Evolutionary conservation across 345 rosid species (phyloP), one percentile per base, ranked within the genome.

Genomic region (Populus ilicifolia): DNA sequence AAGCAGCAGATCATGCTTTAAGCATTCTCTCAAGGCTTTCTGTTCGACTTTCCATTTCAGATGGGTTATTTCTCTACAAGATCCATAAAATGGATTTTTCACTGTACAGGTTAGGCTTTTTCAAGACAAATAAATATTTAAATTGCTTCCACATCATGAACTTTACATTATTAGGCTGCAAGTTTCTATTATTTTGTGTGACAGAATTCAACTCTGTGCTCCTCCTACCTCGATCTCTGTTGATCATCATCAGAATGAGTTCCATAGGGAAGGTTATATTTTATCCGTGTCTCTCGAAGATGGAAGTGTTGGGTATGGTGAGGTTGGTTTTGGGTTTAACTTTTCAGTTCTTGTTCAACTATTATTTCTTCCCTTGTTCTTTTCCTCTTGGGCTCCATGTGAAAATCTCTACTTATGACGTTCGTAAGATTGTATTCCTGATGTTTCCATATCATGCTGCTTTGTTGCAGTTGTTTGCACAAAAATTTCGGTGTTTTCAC

Each of bases 241-340:
- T 56, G 43, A 76, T 65, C 82, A 78, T 77, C 86, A 79, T 56
- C 33, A 16, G 78, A 74, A 86, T 56, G 78, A 73, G 73, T 85
- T 85, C 72, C 84, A 85, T 74, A 86, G 90, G 80, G 91, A 95
- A 85, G 99, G 99, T 5, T 95, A 88, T 80, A 84, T 93, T 83
- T 80, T 95, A 70, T 89, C 93, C 27, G 75, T 95, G 80, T 88
- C 79, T 85, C 93, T 95, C 77, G 94, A 95, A 75, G 96, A 91
- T 88, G 96, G 97, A 81, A 86, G 86, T 77, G 74, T 86, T 67
- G 99, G 99, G 67, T 85, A 88, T 62, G 99, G 98, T 38, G 99
- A 93, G 98, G 99, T 95, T 77, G 79, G 88, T 81, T 82, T n/a
- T 50, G 77, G 66, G 64, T 27, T 69, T 16, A 38, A 52, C 46